Conservation (phyloP, 441 rosid genomes). For the Pelargonium australe region DNA sequence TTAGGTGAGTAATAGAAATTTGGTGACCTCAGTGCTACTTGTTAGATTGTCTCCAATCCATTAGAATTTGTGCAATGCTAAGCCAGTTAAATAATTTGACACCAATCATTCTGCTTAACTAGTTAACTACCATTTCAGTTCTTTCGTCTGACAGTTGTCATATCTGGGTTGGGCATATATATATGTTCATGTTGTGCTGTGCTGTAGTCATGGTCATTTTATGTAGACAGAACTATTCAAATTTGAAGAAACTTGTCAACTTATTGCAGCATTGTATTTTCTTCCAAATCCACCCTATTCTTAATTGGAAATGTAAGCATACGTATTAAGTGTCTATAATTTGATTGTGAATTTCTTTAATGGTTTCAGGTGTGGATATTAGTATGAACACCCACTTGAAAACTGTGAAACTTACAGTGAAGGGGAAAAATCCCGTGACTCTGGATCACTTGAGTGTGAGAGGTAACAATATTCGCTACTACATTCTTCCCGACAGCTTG, state of each 20-base stretch:
- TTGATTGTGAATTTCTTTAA: neutral
- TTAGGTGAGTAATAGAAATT: no score
- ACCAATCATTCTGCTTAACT: no score
- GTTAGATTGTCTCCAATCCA: neutral
- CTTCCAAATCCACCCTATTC: neutral
- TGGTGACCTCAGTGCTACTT: neutral
- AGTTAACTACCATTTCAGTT: neutral
- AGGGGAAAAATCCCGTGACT: slow-evolving; percentile 86
- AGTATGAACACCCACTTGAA: slow-evolving; percentile 96
- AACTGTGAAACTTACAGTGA: slow-evolving; percentile 75
- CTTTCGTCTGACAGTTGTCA: neutral
- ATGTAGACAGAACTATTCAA: neutral
- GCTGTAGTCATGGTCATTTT: neutral
- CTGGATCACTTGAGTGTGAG: slow-evolving; percentile 92
- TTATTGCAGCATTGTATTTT: neutral
- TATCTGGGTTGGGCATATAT: no score
- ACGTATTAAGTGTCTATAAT: neutral
- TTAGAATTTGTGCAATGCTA: neutral
- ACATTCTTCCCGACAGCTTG: slow-evolving; percentile 94
- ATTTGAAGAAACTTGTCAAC: neutral
- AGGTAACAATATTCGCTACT: slow-evolving; percentile 91
- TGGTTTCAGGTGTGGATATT: slow-evolving; percentile 67
- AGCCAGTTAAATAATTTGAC: neutral
- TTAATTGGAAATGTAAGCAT: neutral
- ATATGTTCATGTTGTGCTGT: neutral